Evolutionary conservation across 257 asterid genomes (phyloP).

Genomic region (Solanum medicagineum): DNA sequence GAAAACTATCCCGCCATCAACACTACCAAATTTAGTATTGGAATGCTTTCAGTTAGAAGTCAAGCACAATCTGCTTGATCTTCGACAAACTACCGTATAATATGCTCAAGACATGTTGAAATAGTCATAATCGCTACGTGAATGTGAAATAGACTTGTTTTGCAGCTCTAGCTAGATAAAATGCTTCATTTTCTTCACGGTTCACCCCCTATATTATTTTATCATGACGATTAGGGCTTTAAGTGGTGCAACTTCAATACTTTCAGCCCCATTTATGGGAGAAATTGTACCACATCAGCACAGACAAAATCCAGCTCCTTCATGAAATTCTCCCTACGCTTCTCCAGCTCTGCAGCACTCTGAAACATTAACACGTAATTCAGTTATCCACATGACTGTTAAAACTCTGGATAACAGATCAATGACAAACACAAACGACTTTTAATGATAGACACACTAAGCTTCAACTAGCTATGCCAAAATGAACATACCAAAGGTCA

Average conservation of each 20-base stretch:
- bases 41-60: background rate
- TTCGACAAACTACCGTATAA: background rate
- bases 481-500: background rate
- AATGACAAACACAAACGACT: background rate
- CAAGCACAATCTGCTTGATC: background rate
- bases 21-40: background rate
- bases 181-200: background rate
- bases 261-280: background rate
- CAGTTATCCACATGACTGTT: background rate
- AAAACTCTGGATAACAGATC: background rate
- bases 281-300: slow-evolving; percentile 75
- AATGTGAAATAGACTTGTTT: background rate
- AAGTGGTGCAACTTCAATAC: background rate
- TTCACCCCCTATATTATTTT: background rate
- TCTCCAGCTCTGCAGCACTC: slow-evolving; percentile 90
- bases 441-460: background rate
- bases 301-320: slow-evolving; percentile 91
- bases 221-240: background rate
- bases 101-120: background rate
- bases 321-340: slow-evolving; percentile 71
- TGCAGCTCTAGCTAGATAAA: background rate
- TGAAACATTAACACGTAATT: slow-evolving; percentile 10
- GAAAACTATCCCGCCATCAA: background rate
- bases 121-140: background rate
- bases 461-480: background rate